Evolutionary conservation across 108 stramenopile species (phyloP), one percentile per base, ranked within the genome.

Genomic region (Mayamaea pseudoterrestris): DNA sequence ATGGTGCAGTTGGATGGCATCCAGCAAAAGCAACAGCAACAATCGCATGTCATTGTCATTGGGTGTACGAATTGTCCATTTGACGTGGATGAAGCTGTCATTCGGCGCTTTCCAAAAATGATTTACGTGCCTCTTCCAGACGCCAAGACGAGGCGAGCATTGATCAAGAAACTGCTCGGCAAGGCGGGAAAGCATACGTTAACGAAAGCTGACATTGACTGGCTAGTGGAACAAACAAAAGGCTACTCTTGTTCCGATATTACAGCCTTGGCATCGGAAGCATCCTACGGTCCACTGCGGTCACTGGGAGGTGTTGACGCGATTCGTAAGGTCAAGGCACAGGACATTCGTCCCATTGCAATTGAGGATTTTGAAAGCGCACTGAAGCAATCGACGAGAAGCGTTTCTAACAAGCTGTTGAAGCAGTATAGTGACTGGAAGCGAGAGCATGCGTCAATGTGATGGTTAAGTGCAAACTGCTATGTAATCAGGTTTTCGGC

Each of bases 1-100:
- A 90, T 95, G 82, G 80, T 88, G 0, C 92, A 94, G 64, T 82
- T 94, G 76, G 96, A 97, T 68, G 96, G 96, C 28, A 75, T 95
- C 11, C 42, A 48, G 11, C 35, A 48, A 14, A 27, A 44, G 4
- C 28, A 55, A 42, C 18, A 32, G 4, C 30, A 60, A 27, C 12
- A 47, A 26, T 43, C 65, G 41, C 53, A 60, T 12, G 75, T 95
- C 20, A 71, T 97, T 18, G 82, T 97, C 5, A 63, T 97, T 35
- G 96, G 87, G 14, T 89, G 89, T 12, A 93, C 94, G 5, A 94
- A 95, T 59, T 87, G 73, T 49, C 93, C 94, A 5, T 97, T 93
- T 94, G 89, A 91, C 53, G 53, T 97, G 16, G 94, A 95, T 61
- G 78, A 91, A 21, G 94, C 93, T 0, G 68, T 84, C 0, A 27